Evolutionary conservation across 192 early-diverging fungal species (phyloP), one percentile per base, ranked within the genome.

Genomic region (Umbelopsis ramanniana): DNA sequence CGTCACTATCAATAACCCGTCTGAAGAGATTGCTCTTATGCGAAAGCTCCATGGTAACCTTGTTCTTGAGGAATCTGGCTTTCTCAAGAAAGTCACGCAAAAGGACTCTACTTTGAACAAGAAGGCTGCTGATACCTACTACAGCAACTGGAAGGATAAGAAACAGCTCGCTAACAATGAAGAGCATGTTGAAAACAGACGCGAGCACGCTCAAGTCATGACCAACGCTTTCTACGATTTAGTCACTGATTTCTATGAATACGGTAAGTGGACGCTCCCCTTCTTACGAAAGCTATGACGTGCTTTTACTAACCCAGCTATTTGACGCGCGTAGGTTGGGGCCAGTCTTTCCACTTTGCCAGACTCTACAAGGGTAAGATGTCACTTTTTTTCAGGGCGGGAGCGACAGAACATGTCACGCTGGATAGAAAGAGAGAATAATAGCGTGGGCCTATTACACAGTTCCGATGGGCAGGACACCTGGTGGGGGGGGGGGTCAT

Each of bases 331-430:
- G 40, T 43, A 76, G 74, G 75, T 63, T 96, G 94, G 93, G 94
- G 94, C 47, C 85, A 88, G 71, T 92, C 92, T 67, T 96, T 94
- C 86, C 95, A 96, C 76, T 96, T 96, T 83, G 89, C 91, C 52
- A 89, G 90, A 68, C 85, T 89, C 67, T 92, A 90, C 79, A 86
- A 87, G 40, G 75, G 75, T 72, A 77, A 67, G 40, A 46, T 17
- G 12, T 24, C 17, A 22, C 17, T 38, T 15, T 29, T 15, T 55
- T 5, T 46, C 12, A 19, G 53, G 12, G 23, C 21, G 53, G 22
- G 38, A 40, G 38, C 3, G 38, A n/a, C n/a, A n/a, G n/a, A 29
- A 2, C 29, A 29, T 29, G 29, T 29, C 29, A 29, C 29, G 29
- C 29, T 29, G 29, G 29, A n/a, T n/a, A 40, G 38, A 40, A 40